A percentile compares a stretch with the other conserved stretches of the same genome.
Conservation (phyloP, 352 stramenopile species). For the Phytophthora brassicae region DNA sequence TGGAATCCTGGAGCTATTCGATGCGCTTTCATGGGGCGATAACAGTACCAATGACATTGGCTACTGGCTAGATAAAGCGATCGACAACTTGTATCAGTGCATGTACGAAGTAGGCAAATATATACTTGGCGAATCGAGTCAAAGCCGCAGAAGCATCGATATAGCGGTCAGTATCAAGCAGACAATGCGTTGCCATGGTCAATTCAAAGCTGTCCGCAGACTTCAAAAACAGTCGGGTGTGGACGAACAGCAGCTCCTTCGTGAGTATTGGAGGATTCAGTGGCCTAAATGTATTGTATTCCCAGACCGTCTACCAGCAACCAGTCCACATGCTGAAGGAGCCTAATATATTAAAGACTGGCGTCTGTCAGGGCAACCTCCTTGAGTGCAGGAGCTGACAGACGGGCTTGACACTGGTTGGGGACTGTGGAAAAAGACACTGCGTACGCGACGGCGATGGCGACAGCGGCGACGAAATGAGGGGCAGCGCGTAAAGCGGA, state of each 20-base stretch:
- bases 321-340: neutral
- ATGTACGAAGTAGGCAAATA: no score
- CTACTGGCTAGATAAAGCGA: no score
- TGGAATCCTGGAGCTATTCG: no score
- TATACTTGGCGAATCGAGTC: no score
- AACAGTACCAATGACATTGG: no score
- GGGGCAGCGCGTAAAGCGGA: neutral
- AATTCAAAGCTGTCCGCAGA: neutral
- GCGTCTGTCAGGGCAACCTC: neutral
- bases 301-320: neutral
- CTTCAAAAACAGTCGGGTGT: neutral
- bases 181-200: neutral
- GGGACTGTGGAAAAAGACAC: neutral
- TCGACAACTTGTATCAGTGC: no score
- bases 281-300: slow-evolving; percentile 1
- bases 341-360: neutral
- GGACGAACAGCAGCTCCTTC: no score
- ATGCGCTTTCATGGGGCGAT: no score
- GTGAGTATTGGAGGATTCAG: neutral
- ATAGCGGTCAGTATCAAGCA: no score
- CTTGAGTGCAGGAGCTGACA: neutral
- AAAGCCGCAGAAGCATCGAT: no score
- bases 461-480: neutral
- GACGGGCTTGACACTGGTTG: neutral
- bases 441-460: neutral